Base-by-base conservation (phyloP, 2,329 filamentous ascomycete genomes). In the Hymenoscyphus occultus region DNA sequence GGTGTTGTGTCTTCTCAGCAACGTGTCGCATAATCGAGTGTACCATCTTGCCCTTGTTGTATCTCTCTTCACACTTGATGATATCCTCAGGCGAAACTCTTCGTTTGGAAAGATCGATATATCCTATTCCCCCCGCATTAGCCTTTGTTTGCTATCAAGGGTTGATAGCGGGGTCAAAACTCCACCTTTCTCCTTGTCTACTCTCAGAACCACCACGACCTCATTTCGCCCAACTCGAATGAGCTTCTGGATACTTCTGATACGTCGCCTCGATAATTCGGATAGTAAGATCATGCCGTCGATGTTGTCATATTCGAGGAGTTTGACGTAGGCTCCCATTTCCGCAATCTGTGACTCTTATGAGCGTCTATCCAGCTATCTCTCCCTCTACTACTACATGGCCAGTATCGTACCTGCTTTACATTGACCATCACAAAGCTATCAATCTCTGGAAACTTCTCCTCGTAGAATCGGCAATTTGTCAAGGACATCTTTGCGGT, bases 401-500 rank as follows among this genome's bases (percentile, higher is more conserved):
- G 48, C 48, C 10, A 54, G 48, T 54, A 22, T 54, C 84, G 69
- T 78, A 93, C 91, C 89, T 97, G 93, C 87, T 97, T 96, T 75
- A 98, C 95, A 81, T 98, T 99, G 79, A 99, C 95, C 95, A 99
- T 99, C 78, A 99, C 96, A 82, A 97, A 98, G 85, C 92, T 96
- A 82, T 99, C 95, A 78, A 99, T 94, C 85, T 98, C 95, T 66
- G 93, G 93, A 77, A 90, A 97, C 81, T 96, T 96, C 83, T 97
- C 92, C 85, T 97, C 93, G 80, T 97, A 97, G 81, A 96, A 97
- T 76, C 93, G 92, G 81, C 91, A 96, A 83, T 96, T 96, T 78
- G 91, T 95, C 83, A 96, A 88, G 81, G 93, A 96, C 91, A 96
- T 96, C 76, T 78, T 90, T 86, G 84, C 82, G 83, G 81, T 78